Evolutionary conservation across 1,139 yeast genomes (phyloP).

Genomic region (Diutina siamensis): DNA sequence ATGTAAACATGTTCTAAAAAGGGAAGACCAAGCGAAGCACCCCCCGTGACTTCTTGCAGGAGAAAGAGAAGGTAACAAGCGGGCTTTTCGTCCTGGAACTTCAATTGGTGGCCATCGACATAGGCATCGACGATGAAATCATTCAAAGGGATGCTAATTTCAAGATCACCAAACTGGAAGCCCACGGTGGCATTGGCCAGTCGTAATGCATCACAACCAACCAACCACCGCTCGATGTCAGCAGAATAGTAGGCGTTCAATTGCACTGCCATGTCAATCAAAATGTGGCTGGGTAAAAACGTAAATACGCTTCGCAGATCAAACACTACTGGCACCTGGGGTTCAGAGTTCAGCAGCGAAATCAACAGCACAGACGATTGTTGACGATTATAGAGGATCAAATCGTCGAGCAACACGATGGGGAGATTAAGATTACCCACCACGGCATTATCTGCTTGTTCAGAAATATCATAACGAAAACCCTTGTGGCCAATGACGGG

Average conservation of each 20-base stretch:
- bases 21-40: conserved; percentile 45
- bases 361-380: conserved; percentile 23
- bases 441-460: conserved; percentile 9
- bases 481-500: conserved; percentile 35
- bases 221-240: conserved; percentile 48
- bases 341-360: conserved; percentile 14
- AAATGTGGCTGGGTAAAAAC: conserved; percentile 45
- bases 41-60: not conserved
- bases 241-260: conserved; percentile 55
- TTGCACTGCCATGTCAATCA: conserved; percentile 62
- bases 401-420: conserved; percentile 42
- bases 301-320: conserved; percentile 47
- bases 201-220: conserved; percentile 40
- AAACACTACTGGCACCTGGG: conserved; percentile 39
- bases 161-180: conserved; percentile 42
- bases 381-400: conserved; percentile 35
- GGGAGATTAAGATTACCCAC: conserved; percentile 26
- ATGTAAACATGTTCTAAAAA: conserved; percentile 46
- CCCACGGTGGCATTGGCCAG: conserved; percentile 38
- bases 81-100: not conserved
- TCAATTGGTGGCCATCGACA: not conserved
- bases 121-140: conserved; percentile 35
- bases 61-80: conserved; percentile 1
- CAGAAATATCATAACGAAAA: conserved; percentile 4
- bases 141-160: conserved; percentile 41